Base-by-base conservation (phyloP, 2,329 filamentous ascomycete species). In the Madurella mycetomatis region DNA sequence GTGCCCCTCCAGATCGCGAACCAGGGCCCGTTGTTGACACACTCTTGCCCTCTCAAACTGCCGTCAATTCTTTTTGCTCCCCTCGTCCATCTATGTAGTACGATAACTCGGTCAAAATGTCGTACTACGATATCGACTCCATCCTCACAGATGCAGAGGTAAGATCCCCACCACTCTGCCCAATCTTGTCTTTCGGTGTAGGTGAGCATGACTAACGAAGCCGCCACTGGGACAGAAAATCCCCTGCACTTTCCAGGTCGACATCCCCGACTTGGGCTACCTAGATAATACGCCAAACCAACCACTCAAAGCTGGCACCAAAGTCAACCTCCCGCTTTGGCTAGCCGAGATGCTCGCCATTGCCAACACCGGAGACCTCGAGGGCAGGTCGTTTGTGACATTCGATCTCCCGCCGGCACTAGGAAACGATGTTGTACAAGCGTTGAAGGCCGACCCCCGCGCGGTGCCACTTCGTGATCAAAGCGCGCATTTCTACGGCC, bases 331-430 rank as follows among this genome's bases (percentile, higher is more conserved):
- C 1, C 94, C 94, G 1, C 80, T 97, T 61, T 99, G 94, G 94
- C 84, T 99, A 12, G 91, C 88, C 62, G 90, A 96, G 71, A 92
- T 96, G 82, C 87, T 99, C 49, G 89, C 90, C 31, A 81, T 95
- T 43, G 85, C 82, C 59, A 79, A 77, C 30, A 71, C 72, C 9
- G 72, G 69, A 47, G 68, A 55, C 55, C 64, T 61, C 44, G 66
- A 70, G 53, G 66, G 72, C 54, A 75, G 72, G 47, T 82, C 87
- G 7, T 83, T 91, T 19, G 81, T 94, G 4, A 88, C 87, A 0
- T 82, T 97, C 56, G 91, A 94, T 67, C 82, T 95, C 8, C 92
- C 94, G 1, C 70, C 82, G 0, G 86, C 89, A 3, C 82, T 97
- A 1, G 85, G 87, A 5, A 81, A 84, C 57, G 84, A 88, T 44